Evolutionary conservation across 768 basidiomycete genomes (phyloP), one percentile per base, ranked within the genome.

Genomic region (Lactarius hengduanensis): DNA sequence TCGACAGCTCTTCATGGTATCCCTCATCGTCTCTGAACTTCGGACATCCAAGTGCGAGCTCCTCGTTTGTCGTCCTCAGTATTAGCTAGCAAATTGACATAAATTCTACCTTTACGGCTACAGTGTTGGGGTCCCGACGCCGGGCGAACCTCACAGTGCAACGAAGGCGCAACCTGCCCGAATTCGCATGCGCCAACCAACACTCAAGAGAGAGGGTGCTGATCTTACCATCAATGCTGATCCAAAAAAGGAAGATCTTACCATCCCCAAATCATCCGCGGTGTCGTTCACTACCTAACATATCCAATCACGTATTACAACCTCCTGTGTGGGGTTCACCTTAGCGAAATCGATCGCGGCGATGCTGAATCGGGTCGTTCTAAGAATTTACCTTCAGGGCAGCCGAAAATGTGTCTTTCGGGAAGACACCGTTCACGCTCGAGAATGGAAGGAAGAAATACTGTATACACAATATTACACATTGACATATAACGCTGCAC

Each of bases 401-500:
- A 22, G 22, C 47, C 4, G 22, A 15, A 26, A 15, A 50, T 26
- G 47, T 50, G 22, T 50, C n/a, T 47, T n/a, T 22, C 3, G 3
- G n/a, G n/a, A 47, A 47, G 45, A 50, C 11, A 13, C 50, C 9
- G 43, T 20, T 16, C 53, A 22, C 22, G 9, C 26, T 28, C 36
- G 38, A 38, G 53, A n/a, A n/a, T n/a, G n/a, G n/a, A n/a, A n/a
- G n/a, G n/a, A 43, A 60, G 6, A 36, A 10, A 59, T 56, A 34
- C 34, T 34, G 34, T 34, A 57, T 57, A 53, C 15, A n/a, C n/a
- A n/a, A n/a, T n/a, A n/a, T n/a, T n/a, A n/a, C n/a, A 53, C 45
- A 62, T 43, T 18, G 53, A 62, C n/a, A 40, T n/a, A 20, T 36
- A 58, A 55, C 9, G 9, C 62, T 56, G 58, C 58, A 67, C 58